Percentiles rank a stretch among this genome's conserved stretches.
These are phyloP conservation scores for Auriculariales sp. DNA, from an alignment of 768 basidiomycete genomes.

Conservation along the genomic window DNA sequence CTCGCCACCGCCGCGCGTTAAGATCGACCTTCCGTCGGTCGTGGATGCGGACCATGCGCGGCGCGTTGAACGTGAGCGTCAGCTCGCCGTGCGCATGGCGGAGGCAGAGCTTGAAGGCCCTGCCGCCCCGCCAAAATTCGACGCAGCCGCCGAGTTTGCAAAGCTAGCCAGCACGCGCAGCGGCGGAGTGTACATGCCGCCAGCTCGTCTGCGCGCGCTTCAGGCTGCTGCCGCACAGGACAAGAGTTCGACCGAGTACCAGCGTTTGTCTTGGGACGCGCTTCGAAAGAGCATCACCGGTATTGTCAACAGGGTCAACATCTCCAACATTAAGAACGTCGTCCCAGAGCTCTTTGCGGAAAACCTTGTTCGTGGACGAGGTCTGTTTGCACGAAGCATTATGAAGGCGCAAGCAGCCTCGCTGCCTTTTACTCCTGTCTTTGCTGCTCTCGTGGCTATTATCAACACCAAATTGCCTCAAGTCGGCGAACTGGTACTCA, in stretches of 20 bases:
- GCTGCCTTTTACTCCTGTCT: constrained; percentile 94
- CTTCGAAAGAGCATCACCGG: constrained; percentile 94
- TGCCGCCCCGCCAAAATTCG: constrained; percentile 30
- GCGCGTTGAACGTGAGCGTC: constrained; percentile 62
- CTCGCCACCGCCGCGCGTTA: constrained; percentile 16
- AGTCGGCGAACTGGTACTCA: constrained; percentile 74
- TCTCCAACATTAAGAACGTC: constrained; percentile 88
- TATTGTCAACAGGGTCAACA: constrained; percentile 98
- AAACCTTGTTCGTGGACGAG: constrained; percentile 86
- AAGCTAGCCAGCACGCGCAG: constrained; percentile 63
- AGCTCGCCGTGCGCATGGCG: constrained; percentile 56
- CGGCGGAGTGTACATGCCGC: constrained; percentile 95
- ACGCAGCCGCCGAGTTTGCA: constrained; percentile 76
- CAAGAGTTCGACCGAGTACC: constrained; percentile 79
- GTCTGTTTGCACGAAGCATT: constrained; percentile 80
- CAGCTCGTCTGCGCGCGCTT: constrained; percentile 80
- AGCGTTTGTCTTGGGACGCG: constrained; percentile 95
- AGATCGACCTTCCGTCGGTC: constrained; percentile 32
- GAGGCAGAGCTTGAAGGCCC: constrained; percentile 57
- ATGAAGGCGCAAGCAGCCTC: constrained; percentile 97
- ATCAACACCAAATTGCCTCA: constrained; percentile 95
- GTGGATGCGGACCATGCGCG: constrained; percentile 66
- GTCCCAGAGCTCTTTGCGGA: constrained; percentile 85
- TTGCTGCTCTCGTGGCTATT: constrained; percentile 85
- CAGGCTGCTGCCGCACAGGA: constrained; percentile 71